phyloP scores from a whole-genome alignment of 2,329 filamentous ascomycete species.

The Fusarium sp. region DNA sequence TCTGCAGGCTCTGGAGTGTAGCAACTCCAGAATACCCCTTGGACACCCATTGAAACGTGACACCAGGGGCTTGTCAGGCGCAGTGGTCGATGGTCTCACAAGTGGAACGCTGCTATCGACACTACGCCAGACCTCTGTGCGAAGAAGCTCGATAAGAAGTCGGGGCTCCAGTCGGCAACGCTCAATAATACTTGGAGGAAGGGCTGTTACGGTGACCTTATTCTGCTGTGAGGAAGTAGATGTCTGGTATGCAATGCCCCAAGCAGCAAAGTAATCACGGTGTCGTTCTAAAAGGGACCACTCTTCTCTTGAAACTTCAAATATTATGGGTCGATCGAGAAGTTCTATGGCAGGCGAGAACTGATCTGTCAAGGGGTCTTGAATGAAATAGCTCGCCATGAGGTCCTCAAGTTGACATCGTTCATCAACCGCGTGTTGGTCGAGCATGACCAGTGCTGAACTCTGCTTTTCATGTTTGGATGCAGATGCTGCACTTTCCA shows the following conservation, averaged over 20 bases:
- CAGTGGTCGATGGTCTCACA: constrained; percentile 4
- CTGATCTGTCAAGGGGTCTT: not conserved
- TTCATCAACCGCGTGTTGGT: constrained; percentile 97
- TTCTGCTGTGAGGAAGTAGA: constrained; percentile 44
- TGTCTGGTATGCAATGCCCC: constrained; percentile 78
- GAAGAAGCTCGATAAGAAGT: constrained; percentile 79
- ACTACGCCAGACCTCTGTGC: constrained; percentile 78
- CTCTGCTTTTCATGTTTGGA: not conserved
- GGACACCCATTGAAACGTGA: constrained; percentile 77
- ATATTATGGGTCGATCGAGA: constrained; percentile 69
- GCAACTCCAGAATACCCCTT: constrained; percentile 78
- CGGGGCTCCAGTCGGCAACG: constrained; percentile 80
- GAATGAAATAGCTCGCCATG: constrained; percentile 66
- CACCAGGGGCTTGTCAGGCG: constrained; percentile 64
- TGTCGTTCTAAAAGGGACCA: constrained; percentile 67
- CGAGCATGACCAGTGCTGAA: constrained; percentile 80
- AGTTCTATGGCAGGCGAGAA: constrained; percentile 51
- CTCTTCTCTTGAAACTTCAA: constrained; percentile 75
- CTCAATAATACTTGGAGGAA: constrained; percentile 81
- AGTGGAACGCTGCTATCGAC: constrained; percentile 59
- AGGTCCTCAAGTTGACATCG: constrained; percentile 82
- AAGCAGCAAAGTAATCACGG: constrained; percentile 71
- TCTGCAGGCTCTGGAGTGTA: constrained; percentile 81
- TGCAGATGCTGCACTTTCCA: constrained; percentile 22
- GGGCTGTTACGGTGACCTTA: constrained; percentile 63